Percentiles rank a stretch among this genome's conserved stretches.
Evolutionary conservation across 768 basidiomycete genomes (phyloP).

Genomic region (Tephrocybe rancida): DNA sequence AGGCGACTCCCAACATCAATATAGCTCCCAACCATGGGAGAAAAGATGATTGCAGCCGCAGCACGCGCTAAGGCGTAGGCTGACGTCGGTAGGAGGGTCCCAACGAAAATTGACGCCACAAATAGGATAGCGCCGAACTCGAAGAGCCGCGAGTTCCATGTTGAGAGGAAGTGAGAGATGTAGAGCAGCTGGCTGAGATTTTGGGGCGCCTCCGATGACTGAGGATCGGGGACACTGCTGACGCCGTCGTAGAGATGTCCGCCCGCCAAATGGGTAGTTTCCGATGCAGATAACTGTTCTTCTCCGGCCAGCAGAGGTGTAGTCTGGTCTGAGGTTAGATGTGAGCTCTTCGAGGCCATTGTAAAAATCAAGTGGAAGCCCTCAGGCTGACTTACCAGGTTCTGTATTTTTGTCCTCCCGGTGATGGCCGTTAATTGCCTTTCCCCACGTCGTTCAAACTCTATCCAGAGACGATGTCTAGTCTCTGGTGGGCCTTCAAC

Average conservation of each 20-base stretch:
- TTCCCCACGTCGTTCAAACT: too few relatives aligned
- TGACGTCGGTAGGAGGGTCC: constrained; percentile 27
- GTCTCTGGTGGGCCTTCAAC: too few relatives aligned
- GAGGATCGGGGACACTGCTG: too few relatives aligned
- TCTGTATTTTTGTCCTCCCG: too few relatives aligned
- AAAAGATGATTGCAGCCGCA: constrained; percentile 21
- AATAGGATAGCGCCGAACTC: constrained; percentile 30
- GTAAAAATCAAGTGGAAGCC: too few relatives aligned
- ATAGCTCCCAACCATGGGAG: constrained; percentile 22
- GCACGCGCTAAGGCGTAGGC: constrained; percentile 27
- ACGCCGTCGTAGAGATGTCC: neutral
- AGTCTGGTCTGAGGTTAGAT: too few relatives aligned
- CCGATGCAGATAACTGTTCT: neutral
- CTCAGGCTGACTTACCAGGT: too few relatives aligned
- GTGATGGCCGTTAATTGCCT: too few relatives aligned
- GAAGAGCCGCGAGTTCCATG: constrained; percentile 31
- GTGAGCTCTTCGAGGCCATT: too few relatives aligned
- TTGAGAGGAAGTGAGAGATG: constrained; percentile 29
- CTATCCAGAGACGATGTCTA: too few relatives aligned
- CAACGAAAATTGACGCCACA: constrained; percentile 23
- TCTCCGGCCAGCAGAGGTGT: too few relatives aligned
- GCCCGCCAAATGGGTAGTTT: neutral
- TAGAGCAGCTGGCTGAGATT: constrained; percentile 16
- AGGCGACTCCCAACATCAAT: constrained; percentile 24
- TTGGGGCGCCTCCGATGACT: neutral